phyloP scores from a whole-genome alignment of 202 grass and related monocot species.

The Panicum virgatum region DNA sequence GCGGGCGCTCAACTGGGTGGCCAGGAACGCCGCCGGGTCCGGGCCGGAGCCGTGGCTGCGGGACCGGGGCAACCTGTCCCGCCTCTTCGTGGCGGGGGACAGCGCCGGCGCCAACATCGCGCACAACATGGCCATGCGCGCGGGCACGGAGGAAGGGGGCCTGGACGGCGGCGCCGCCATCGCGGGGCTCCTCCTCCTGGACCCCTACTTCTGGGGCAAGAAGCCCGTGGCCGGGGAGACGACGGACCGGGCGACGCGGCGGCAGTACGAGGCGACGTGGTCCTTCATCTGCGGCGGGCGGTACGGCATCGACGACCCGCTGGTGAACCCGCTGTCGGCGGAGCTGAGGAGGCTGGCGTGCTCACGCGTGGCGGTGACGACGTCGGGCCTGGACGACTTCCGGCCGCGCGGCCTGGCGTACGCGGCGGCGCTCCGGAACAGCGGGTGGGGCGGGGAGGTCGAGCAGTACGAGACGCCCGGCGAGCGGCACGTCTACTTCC shows the following conservation, averaged over 20 bases:
- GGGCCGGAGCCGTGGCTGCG: conserved; percentile 66
- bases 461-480: conserved; percentile 51
- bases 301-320: conserved; percentile 64
- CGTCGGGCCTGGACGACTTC: conserved; percentile 55
- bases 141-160: conserved; percentile 9
- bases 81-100: conserved; percentile 62
- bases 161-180: conserved; percentile 37
- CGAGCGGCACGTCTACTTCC: conserved; percentile 63
- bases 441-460: conserved; percentile 48
- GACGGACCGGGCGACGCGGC: conserved; percentile 33
- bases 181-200: conserved; percentile 48
- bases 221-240: conserved; percentile 51
- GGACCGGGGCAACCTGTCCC: conserved; percentile 47
- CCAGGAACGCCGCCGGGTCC: neutral
- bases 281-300: conserved; percentile 50
- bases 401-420: conserved; percentile 49
- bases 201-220: conserved; percentile 71
- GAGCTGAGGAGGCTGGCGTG: conserved; percentile 38
- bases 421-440: conserved; percentile 43
- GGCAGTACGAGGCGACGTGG: conserved; percentile 57
- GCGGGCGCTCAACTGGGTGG: conserved; percentile 50
- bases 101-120: conserved; percentile 67
- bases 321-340: conserved; percentile 45
- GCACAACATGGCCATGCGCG: conserved; percentile 52
- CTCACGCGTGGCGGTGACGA: conserved; percentile 47